Evolutionary conservation across 2,329 filamentous ascomycete species (phyloP).

Genomic region (Nemania sp.): DNA sequence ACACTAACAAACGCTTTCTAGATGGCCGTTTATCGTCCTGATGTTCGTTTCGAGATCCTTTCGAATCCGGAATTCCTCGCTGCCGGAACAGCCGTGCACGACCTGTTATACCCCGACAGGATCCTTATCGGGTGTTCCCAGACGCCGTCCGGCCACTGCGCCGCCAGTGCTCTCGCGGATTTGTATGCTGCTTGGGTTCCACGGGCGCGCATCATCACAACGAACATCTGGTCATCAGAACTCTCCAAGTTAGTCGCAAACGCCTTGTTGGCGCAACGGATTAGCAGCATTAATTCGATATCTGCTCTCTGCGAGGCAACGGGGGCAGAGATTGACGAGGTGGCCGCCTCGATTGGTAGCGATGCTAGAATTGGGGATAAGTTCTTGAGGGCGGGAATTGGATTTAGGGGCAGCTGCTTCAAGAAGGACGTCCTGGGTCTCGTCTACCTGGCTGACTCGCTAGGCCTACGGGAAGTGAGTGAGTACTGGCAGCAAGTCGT

Average conservation of each 20-base stretch:
- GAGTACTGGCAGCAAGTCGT: constrained; percentile 81
- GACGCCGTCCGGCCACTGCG: constrained; percentile 69
- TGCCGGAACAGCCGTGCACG: constrained; percentile 79
- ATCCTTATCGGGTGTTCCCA: constrained; percentile 78
- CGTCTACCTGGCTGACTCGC: constrained; percentile 77
- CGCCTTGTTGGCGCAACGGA: constrained; percentile 82
- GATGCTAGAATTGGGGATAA: constrained; percentile 78
- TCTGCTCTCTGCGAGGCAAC: constrained; percentile 83
- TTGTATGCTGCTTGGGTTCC: constrained; percentile 81
- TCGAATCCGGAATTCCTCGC: constrained; percentile 87
- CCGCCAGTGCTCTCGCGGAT: constrained; percentile 71
- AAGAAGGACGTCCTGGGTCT: constrained; percentile 82
- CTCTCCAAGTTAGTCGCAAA: constrained; percentile 84
- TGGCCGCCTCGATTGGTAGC: constrained; percentile 74
- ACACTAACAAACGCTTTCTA: constrained; percentile 44
- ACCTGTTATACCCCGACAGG: constrained; percentile 77
- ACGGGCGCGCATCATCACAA: constrained; percentile 73
- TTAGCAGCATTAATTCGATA: constrained; percentile 84
- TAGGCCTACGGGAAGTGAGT: constrained; percentile 77
- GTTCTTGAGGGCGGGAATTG: constrained; percentile 80
- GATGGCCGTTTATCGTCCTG: constrained; percentile 70
- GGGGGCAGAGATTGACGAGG: constrained; percentile 80
- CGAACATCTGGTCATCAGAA: constrained; percentile 82
- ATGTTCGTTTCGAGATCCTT: constrained; percentile 77
- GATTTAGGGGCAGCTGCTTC: constrained; percentile 85